Percentiles rank a stretch among this genome's conserved stretches.
Conservation (phyloP, 2,329 filamentous ascomycete genomes). For the Cordyceps militaris region DNA sequence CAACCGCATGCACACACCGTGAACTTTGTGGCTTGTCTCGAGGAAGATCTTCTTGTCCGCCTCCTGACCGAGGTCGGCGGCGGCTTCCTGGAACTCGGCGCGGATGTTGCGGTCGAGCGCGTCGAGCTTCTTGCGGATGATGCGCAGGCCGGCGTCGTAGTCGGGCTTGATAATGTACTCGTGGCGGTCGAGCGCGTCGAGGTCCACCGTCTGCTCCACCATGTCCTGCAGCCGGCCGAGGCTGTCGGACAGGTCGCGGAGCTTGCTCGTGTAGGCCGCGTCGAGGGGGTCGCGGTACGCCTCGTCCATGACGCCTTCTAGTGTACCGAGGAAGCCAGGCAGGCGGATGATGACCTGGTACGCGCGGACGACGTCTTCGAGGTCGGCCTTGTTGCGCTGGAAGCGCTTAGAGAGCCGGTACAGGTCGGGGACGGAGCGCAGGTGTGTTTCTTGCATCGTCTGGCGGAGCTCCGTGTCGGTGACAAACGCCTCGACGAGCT, state of each 20-base stretch:
- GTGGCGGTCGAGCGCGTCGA: slow-evolving; percentile 91
- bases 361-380: slow-evolving; percentile 91
- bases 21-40: slow-evolving; percentile 81
- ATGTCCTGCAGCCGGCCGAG: slow-evolving; percentile 88
- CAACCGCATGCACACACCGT: slow-evolving; percentile 93
- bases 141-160: slow-evolving; percentile 80
- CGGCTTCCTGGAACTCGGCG: slow-evolving; percentile 68
- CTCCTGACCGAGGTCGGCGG: slow-evolving; percentile 79
- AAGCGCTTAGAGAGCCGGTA: slow-evolving; percentile 93
- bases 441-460: slow-evolving; percentile 93
- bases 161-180: slow-evolving; percentile 99
- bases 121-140: slow-evolving; percentile 89
- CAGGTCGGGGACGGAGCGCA: slow-evolving; percentile 86
- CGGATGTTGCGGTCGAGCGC: slow-evolving; percentile 77
- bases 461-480: slow-evolving; percentile 88
- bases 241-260: slow-evolving; percentile 68
- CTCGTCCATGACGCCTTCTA: slow-evolving; percentile 95
- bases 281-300: slow-evolving; percentile 83
- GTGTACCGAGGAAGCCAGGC: slow-evolving; percentile 79
- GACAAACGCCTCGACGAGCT: slow-evolving; percentile 91
- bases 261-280: slow-evolving; percentile 75
- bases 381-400: slow-evolving; percentile 79
- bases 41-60: slow-evolving; percentile 98
- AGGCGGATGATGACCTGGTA: slow-evolving; percentile 93
- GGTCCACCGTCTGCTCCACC: slow-evolving; percentile 96